Base-by-base conservation (phyloP, 805 yeast genomes). In the Kodamaea leandrae region DNA sequence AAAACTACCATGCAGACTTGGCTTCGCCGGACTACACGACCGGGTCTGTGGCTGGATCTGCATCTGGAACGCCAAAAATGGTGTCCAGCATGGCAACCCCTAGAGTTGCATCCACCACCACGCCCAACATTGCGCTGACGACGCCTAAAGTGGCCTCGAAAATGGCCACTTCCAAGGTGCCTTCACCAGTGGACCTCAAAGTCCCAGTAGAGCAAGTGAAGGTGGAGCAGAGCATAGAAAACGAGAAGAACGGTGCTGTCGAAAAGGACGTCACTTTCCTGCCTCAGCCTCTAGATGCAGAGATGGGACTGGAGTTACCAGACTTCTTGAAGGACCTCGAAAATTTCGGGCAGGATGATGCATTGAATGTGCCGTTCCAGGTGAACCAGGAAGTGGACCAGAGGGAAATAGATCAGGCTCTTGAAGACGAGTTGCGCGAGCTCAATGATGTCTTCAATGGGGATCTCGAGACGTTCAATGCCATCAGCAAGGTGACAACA, bases 1-100 rank as follows among this genome's bases (percentile, higher is more conserved):
- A 75, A 57, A 75, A 73, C 45, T 77, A 60, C 66, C 80, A 76
- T 48, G 64, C 75, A 25, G 76, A 66, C 39, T 53, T 66, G 28
- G 39, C 32, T 5, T 27, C 32, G 7, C 32, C 32, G 32, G 32
- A 27, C 10, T 27, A 27, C 17, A 14, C 13, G 28, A 5, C 13
- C n/a, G 24, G n/a, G n/a, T n/a, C n/a, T n/a, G n/a, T n/a, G n/a
- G n/a, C n/a, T n/a, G n/a, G n/a, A n/a, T n/a, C n/a, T n/a, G n/a
- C n/a, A n/a, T n/a, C n/a, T n/a, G n/a, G n/a, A n/a, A n/a, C 24
- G 24, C 6, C 24, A 21, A 6, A 6, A 9, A 21, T 7, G 24
- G 9, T 21, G 24, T 21, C 24, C 9, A 21, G 9, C 17, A n/a
- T 32, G 24, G 36, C 27, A 4, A 33, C 36, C 9, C 36, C 36